Base-by-base conservation (phyloP, 371 early-diverging fungal genomes). In the Mucor mucedo region DNA sequence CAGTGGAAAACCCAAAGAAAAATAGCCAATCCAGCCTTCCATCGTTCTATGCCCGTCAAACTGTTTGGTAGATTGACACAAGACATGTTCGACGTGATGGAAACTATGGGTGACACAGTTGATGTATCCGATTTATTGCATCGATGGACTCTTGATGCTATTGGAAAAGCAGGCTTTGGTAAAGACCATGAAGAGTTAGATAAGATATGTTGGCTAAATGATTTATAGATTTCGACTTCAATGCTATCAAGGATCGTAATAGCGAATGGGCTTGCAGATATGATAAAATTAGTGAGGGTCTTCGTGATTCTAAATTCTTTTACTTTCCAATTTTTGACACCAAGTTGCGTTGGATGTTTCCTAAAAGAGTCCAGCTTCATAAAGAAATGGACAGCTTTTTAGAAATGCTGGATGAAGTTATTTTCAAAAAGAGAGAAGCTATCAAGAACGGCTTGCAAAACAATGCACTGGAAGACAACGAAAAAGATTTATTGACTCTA, bases 11-110 rank as follows among this genome's bases (percentile, higher is more conserved):
- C 47, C 1, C 77, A 77, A n/a, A 65, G 77, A 7, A 38, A 71
- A 70, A 62, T 75, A 30, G 72, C 73, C 2, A 78, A 78, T 40
- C 71, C 73, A 14, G 75, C 78, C 10, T 79, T 79, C 33, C 77
- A 68, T 29, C 54, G 71, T 14, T 66, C 72, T 10, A 60, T 71
- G 66, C 79, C 79, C 0, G 60, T 76, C 28, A 55, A 67, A 14
- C 27, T 71, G 13, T 79, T 76, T 65, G 77, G 77, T 13, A 35
- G 32, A 3, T 30, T 69, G 1, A 56, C 73, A 0, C 35, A 68
- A 41, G 60, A 71, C 38, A 30, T 75, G 45, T 68, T 77, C 41
- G 13, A 55, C 27, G 21, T 28, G 2, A 65, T 76, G 42, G 70
- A 73, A 33, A 53, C 21, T 4, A 38, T 42, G n/a, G 68, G 35